phyloP scores from a whole-genome alignment of 805 yeast genomes.

The Metschnikowia peoriensis region DNA sequence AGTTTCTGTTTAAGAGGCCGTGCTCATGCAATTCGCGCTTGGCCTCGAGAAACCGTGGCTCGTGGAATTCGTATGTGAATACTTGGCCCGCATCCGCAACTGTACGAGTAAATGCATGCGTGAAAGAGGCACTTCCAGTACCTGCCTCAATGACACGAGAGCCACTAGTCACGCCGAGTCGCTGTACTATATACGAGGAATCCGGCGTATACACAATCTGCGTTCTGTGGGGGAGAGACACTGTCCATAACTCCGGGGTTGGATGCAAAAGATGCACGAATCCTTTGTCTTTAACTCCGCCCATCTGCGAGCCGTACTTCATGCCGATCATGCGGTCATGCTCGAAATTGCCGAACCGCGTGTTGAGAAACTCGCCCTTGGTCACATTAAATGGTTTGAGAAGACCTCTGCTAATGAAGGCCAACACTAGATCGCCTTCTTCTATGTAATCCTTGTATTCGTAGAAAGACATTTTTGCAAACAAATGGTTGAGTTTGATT shows the following conservation, averaged over 20 bases:
- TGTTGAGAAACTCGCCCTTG: conserved; percentile 63
- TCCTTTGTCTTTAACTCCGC: conserved; percentile 72
- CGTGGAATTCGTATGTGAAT: conserved; percentile 90
- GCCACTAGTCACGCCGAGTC: conserved; percentile 71
- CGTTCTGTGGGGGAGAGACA: conserved; percentile 95
- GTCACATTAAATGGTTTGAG: conserved; percentile 71
- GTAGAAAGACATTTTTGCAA: conserved; percentile 45
- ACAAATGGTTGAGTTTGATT: neutral
- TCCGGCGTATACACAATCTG: conserved; percentile 98
- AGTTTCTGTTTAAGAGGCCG: conserved; percentile 49
- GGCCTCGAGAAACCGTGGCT: conserved; percentile 79
- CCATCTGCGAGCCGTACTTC: conserved; percentile 81
- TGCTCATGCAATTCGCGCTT: conserved; percentile 71
- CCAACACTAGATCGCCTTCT: conserved; percentile 84
- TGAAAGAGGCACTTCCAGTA: conserved; percentile 94
- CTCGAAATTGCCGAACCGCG: conserved; percentile 88
- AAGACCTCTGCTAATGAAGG: conserved; percentile 78
- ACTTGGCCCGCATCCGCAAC: conserved; percentile 60
- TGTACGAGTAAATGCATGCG: conserved; percentile 88
- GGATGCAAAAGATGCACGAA: conserved; percentile 88
- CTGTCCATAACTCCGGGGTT: conserved; percentile 93
- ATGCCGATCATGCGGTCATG: conserved; percentile 80
- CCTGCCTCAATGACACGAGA: conserved; percentile 92
- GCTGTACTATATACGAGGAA: conserved; percentile 83
- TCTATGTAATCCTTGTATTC: conserved; percentile 65